These are phyloP conservation scores for Alternaria ventricosa DNA, from an alignment of 2,329 filamentous ascomycete species.

Conservation along the genomic window DNA sequence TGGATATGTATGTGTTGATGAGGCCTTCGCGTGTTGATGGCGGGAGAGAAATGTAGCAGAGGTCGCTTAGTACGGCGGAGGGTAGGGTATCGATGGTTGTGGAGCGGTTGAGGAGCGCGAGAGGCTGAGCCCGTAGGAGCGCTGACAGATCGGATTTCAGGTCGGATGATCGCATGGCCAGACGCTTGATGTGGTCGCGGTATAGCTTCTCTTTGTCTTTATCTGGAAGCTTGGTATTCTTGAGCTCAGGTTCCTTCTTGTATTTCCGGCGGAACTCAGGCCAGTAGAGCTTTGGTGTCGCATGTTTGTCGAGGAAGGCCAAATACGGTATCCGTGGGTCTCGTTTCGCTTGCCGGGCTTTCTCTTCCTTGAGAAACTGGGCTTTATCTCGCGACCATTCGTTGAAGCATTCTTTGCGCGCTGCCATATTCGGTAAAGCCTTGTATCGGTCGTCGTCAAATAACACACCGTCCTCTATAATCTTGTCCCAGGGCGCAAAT, in stretches of 20 bases:
- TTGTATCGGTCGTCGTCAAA: conserved; percentile 89
- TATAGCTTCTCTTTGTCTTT: conserved; percentile 83
- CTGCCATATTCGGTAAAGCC: conserved; percentile 78
- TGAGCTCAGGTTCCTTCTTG: conserved; percentile 81
- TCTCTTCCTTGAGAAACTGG: conserved; percentile 71
- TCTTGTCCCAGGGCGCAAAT: conserved; percentile 88
- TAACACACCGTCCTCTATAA: conserved; percentile 81
- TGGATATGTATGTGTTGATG: conserved; percentile 70
- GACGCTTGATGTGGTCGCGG: conserved; percentile 71
- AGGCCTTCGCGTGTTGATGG: conserved; percentile 67
- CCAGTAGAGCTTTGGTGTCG: conserved; percentile 94
- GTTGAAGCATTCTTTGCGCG: conserved; percentile 81
- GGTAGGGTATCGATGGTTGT: conserved; percentile 67
- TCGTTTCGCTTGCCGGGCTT: conserved; percentile 76
- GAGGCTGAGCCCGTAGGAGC: conserved; percentile 68
- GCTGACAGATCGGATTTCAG: conserved; percentile 73
- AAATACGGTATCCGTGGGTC: conserved; percentile 86
- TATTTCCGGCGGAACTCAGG: conserved; percentile 94
- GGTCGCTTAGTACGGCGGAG: conserved; percentile 66
- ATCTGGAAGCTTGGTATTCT: conserved; percentile 64
- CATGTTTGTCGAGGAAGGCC: conserved; percentile 78
- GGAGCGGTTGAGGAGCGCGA: conserved; percentile 64
- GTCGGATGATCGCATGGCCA: conserved; percentile 69
- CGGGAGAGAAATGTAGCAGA: conserved; percentile 73
- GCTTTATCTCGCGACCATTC: conserved; percentile 84